Evolutionary conservation across 805 yeast genomes (phyloP).

Genomic region (Suhomyces kilbournensis): DNA sequence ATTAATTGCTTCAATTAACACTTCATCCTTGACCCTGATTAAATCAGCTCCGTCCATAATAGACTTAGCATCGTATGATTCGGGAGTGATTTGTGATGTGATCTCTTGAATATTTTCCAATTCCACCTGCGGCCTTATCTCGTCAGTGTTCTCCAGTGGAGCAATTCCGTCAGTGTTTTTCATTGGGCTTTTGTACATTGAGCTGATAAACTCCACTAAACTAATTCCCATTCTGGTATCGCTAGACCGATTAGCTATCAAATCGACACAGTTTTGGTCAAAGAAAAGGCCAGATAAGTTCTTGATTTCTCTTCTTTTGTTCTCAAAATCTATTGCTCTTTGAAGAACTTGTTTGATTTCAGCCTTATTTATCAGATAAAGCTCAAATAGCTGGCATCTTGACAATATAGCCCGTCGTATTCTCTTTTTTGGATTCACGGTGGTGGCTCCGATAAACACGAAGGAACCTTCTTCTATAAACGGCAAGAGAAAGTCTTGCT

Average conservation of each 20-base stretch:
- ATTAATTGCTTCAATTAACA: not conserved
- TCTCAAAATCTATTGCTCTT: slow-evolving; percentile 50
- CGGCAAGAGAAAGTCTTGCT: slow-evolving; percentile 85
- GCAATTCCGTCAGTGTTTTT: too few relatives aligned
- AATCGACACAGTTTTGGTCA: slow-evolving; percentile 8
- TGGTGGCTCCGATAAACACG: slow-evolving; percentile 90
- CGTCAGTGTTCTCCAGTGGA: not conserved
- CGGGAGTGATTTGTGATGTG: not conserved
- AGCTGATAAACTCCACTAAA: slow-evolving; percentile 29
- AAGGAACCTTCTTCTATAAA: slow-evolving; percentile 81
- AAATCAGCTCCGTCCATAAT: too few relatives aligned
- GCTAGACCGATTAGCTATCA: slow-evolving; percentile 15
- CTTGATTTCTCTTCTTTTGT: slow-evolving; percentile 20
- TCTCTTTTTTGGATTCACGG: slow-evolving; percentile 68
- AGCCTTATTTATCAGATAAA: slow-evolving; percentile 47
- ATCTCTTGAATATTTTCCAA: not conserved
- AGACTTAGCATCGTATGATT: not conserved
- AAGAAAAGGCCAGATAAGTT: slow-evolving; percentile 14
- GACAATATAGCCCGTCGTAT: slow-evolving; percentile 79
- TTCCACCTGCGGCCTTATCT: not conserved
- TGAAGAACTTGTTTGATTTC: slow-evolving; percentile 55
- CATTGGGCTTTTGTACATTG: slow-evolving; percentile 4
- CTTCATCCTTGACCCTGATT: not conserved
- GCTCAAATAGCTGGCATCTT: slow-evolving; percentile 75
- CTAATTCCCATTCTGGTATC: slow-evolving; percentile 36